Conservation (phyloP, 2,329 filamentous ascomycete species). For the Microsporum audouinii region DNA sequence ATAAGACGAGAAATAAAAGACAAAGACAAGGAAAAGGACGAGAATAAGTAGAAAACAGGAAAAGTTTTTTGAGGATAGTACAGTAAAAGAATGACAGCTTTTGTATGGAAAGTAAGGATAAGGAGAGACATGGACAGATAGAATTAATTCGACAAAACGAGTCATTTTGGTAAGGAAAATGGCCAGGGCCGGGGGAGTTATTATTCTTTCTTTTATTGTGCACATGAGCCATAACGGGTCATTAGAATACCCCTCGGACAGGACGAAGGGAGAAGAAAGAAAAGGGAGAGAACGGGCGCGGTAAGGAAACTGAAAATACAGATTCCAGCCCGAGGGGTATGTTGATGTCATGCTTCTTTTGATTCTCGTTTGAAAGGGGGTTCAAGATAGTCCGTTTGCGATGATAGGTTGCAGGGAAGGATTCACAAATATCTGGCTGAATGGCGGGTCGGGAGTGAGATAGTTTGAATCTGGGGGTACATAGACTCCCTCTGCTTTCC, state of each 20-base stretch:
- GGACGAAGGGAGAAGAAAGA: background rate
- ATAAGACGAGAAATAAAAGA: background rate
- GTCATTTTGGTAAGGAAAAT: background rate
- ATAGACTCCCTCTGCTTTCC: conserved; percentile 38
- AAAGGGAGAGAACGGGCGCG: background rate
- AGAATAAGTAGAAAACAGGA: background rate
- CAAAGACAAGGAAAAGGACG: background rate
- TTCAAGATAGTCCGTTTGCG: background rate
- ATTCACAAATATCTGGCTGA: conserved; percentile 39
- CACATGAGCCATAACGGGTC: conserved; percentile 4
- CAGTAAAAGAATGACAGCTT: background rate
- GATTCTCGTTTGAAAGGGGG: background rate
- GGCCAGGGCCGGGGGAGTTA: background rate
- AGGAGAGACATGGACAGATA: conserved; percentile 1
- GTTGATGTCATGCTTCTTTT: background rate
- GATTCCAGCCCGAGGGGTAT: background rate
- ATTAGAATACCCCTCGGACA: background rate
- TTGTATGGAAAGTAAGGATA: background rate
- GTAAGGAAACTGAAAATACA: background rate
- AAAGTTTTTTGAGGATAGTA: background rate
- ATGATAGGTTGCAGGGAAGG: conserved; percentile 14
- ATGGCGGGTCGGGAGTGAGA: conserved; percentile 32
- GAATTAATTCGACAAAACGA: background rate
- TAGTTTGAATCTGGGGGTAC: conserved; percentile 17
- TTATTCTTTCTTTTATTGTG: conserved; percentile 1